These are phyloP conservation scores for Glycine tomentella DNA, from an alignment of 306 rosid genomes.

Conservation along the genomic window DNA sequence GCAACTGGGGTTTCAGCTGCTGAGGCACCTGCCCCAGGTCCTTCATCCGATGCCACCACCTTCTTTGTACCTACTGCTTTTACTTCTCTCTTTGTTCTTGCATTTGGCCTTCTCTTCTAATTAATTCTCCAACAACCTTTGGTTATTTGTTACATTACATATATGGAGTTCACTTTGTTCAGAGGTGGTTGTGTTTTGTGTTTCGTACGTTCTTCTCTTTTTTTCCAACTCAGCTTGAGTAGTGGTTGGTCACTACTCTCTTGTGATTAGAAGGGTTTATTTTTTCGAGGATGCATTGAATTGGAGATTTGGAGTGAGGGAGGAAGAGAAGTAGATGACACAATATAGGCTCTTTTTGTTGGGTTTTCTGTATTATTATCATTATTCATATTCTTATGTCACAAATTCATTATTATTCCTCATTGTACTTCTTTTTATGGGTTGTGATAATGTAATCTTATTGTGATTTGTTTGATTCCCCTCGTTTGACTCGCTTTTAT, in stretches of 20 bases:
- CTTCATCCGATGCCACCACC: slow-evolving; percentile 56
- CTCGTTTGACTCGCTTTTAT: slow-evolving; percentile 12
- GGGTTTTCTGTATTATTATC: not conserved
- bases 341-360: slow-evolving; percentile 3
- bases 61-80: slow-evolving; percentile 49
- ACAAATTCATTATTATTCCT: slow-evolving; percentile 44
- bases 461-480: slow-evolving; percentile 44
- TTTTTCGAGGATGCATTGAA: not conserved
- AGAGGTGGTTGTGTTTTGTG: slow-evolving; percentile 34
- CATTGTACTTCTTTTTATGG: slow-evolving; percentile 31
- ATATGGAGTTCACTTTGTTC: slow-evolving; percentile 12
- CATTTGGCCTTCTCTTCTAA: slow-evolving; percentile 51
- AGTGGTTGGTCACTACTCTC: not conserved
- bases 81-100: slow-evolving; percentile 58
- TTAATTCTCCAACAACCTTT: not conserved
- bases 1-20: slow-evolving; percentile 55
- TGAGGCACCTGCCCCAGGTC: slow-evolving; percentile 63
- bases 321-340: slow-evolving; percentile 3
- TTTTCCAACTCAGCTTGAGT: no score
- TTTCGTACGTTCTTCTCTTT: not conserved
- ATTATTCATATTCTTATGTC: slow-evolving; percentile 35
- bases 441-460: slow-evolving; percentile 43
- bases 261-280: not conserved
- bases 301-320: not conserved
- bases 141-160: not conserved